phyloP scores from a whole-genome alignment of 495 filamentous ascomycete species.

The Podospora australis region DNA sequence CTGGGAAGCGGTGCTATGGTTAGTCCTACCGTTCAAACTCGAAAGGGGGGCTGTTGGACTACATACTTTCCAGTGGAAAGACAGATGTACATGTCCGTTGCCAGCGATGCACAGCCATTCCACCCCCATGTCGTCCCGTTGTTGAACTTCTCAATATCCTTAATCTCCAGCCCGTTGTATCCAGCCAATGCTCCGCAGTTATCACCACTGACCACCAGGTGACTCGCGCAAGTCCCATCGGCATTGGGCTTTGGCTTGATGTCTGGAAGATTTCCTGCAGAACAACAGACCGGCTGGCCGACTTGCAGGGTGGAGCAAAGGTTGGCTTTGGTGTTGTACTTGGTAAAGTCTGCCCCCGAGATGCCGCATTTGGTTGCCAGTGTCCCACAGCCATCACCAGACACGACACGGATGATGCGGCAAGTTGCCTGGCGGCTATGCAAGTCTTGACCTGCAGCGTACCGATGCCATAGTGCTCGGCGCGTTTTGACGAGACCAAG shows the following conservation, averaged over 20 bases:
- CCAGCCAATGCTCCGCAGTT: constrained; percentile 30
- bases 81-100: constrained; percentile 27
- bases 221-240: constrained; percentile 23
- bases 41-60: constrained; percentile 38
- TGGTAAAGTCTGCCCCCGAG: constrained; percentile 1
- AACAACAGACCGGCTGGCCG: constrained; percentile 41
- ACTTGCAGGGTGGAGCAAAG: constrained; percentile 29
- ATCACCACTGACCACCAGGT: constrained; percentile 23
- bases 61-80: constrained; percentile 35
- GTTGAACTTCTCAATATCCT: constrained; percentile 31
- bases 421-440: no score
- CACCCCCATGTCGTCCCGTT: constrained; percentile 37
- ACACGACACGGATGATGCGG: no score
- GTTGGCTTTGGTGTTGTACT: constrained; percentile 18
- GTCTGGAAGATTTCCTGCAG: constrained; percentile 16
- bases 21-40: constrained; percentile 1
- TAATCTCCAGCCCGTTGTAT: constrained; percentile 28
- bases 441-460: no score
- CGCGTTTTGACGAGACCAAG: no score
- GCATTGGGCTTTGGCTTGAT: constrained; percentile 14
- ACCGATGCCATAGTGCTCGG: no score
- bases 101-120: constrained; percentile 30
- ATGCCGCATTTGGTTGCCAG: no score
- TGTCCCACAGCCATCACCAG: no score
- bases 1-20: no score